Base-by-base conservation (phyloP, 208 protist genomes). In the Trypanosoma congolense region DNA sequence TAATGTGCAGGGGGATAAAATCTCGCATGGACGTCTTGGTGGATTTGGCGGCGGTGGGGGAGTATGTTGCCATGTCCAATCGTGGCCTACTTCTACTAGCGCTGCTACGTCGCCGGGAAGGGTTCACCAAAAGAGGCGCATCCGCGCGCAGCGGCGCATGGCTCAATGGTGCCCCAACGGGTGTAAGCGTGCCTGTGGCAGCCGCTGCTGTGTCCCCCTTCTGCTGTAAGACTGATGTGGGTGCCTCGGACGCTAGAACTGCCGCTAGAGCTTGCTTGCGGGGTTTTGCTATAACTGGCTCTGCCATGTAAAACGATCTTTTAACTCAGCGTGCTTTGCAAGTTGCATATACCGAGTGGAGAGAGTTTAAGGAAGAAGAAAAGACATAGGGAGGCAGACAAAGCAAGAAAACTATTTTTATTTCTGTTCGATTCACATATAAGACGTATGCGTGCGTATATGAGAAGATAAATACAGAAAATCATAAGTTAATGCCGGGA, bases 271-370 rank as follows among this genome's bases (percentile, higher is more conserved):
- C n/a, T 4, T 26, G 16, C 22, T 26, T 45, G 22, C 52, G 46
- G 31, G 19, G 46, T 19, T 55, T 42, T 25, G n/a, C 61, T 47
- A 54, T 55, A 31, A 67, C 16, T 10, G 52, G 36, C 52, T 67
- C 53, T 40, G 46, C 44, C 61, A 67, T 61, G 21, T 54, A 10
- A 9, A 3, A 26, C 30, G 3, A 4, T 18, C 30, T 57, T 45
- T 21, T 24, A 44, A 24, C 25, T 47, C 9, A 18, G 8, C 38
- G 21, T 19, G 26, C n/a, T 19, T 22, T 22, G 9, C 43, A 24
- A 24, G 10, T 47, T 47, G 43, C 9, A 47, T 19, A 6, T 19
- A 22, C 9, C 9, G 9, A 47, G 19, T 9, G 8, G 14, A 9
- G 43, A 47, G 19, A 47, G 8, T 8, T 8, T 10, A 47, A 47